phyloP scores from a whole-genome alignment of 768 basidiomycete genomes.

The Lanmaoa rubissima region DNA sequence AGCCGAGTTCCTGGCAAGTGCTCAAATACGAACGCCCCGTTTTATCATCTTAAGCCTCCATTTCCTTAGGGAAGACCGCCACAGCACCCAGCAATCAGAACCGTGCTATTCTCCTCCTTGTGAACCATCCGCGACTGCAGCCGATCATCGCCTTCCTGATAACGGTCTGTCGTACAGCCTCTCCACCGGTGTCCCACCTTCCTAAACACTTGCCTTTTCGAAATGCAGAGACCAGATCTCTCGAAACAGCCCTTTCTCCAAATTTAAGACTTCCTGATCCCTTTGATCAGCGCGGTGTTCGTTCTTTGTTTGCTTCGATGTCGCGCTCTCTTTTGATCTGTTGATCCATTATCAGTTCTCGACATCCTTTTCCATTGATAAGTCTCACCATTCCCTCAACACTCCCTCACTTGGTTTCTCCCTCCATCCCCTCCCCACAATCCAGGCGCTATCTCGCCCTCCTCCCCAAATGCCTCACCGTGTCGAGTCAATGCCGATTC shows the following conservation, averaged over 20 bases:
- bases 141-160: constrained; percentile 36
- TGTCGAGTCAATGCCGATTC: constrained; percentile 39
- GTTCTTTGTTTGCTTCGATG: constrained; percentile 34
- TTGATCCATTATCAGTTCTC: constrained; percentile 41
- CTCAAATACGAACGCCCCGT: constrained; percentile 20
- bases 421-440: constrained; percentile 15
- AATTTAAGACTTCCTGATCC: constrained; percentile 33
- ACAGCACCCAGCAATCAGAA: constrained; percentile 25
- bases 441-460: constrained; percentile 14
- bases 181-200: constrained; percentile 23
- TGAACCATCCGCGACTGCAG: constrained; percentile 20
- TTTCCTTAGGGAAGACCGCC: constrained; percentile 30
- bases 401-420: constrained; percentile 23
- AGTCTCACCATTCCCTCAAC: constrained; percentile 29
- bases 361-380: constrained; percentile 36
- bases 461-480: constrained; percentile 49
- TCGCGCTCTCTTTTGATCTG: constrained; percentile 38
- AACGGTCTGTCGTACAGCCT: constrained; percentile 27
- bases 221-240: constrained; percentile 33
- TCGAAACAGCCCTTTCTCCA: constrained; percentile 32
- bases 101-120: constrained; percentile 21
- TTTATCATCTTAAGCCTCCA: constrained; percentile 13
- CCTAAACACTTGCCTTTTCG: constrained; percentile 30
- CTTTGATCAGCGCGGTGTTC: constrained; percentile 37
- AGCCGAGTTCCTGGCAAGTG: constrained; percentile 28